phyloP scores from a whole-genome alignment of 768 basidiomycete genomes.

The Rhizopogon sp. region DNA sequence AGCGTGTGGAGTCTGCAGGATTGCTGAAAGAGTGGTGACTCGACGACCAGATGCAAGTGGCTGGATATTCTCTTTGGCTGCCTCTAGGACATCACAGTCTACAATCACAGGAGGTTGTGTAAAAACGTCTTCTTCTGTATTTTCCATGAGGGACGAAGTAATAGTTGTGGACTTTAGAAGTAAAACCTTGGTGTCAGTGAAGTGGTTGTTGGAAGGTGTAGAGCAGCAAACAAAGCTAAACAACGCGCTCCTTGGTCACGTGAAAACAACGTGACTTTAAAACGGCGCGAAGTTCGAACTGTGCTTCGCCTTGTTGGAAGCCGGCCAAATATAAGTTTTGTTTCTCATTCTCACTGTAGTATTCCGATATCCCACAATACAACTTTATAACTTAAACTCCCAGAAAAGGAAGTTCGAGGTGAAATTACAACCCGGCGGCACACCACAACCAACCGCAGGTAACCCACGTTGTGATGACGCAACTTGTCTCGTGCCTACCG shows the following conservation, averaged over 20 bases:
- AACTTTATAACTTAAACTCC: no score
- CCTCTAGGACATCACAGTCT: constrained; percentile 77
- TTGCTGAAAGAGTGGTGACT: constrained; percentile 69
- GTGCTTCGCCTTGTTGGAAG: no score
- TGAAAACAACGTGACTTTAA: not conserved
- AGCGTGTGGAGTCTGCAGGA: constrained; percentile 72
- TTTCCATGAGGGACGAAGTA: constrained; percentile 14
- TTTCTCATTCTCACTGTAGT: no score
- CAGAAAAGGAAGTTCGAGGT: no score
- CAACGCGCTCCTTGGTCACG: not conserved
- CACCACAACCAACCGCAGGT: no score
- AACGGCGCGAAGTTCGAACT: no score
- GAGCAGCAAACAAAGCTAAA: not conserved
- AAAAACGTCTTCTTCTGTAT: constrained; percentile 38
- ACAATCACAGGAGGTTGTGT: constrained; percentile 47
- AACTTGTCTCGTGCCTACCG: no score
- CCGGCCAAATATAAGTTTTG: no score
- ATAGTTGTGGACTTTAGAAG: not conserved
- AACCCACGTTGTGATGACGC: no score
- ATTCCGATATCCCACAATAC: no score
- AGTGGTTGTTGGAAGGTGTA: not conserved
- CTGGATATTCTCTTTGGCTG: constrained; percentile 84
- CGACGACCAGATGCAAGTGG: constrained; percentile 76
- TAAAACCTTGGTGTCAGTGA: not conserved
- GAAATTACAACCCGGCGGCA: no score